Evolutionary conservation across 169 alveolate genomes (phyloP), one percentile per base, ranked within the genome.

Genomic region (Eimeria brunetti): DNA sequence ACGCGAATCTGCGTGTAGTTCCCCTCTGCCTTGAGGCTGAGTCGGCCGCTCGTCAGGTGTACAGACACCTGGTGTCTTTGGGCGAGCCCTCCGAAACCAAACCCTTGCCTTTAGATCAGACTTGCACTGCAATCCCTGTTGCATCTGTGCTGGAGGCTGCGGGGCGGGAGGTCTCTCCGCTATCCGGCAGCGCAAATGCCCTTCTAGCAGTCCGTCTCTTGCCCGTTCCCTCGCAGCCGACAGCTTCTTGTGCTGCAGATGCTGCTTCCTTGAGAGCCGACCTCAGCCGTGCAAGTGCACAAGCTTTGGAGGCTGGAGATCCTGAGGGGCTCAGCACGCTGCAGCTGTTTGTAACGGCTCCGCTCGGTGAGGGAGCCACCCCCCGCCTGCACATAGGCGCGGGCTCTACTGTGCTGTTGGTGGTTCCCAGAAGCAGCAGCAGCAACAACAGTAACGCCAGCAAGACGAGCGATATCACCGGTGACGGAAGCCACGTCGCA

Each of bases 301-400:
- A 67, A 6, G 78, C 44, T 0, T 3, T 11, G 78, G 78, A 33
- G n/a, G 78, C 16, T 33, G 78, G 56, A 30, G 91, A 36, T 0
- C 60, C 80, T 56, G 78, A 53, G 38, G 91, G 56, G 60, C 80
- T 56, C 38, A n/a, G 33, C 49, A 53, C 53, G 60, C 73, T 84
- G 76, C 78, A 56, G 41, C 27, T 84, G 9, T n/a, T 84, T 44
- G 91, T 84, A 56, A 16, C 91, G n/a, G n/a, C 80, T 60, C 41
- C 71, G 20, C 44, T 8, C 14, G 56, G 16, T 18, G 78, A 56
- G 0, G 91, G 58, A 27, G 33, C 67, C 33, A 38, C 24, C 12
- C 89, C 89, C 14, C 75, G 53, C 27, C 22, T 84, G 53, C 91
- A 84, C 80, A 84, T 84, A 58, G 76, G 91, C 60, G 51, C 78